A percentile compares a stretch with the other conserved stretches of the same genome.
Conservation (phyloP, 192 early-diverging fungal genomes). For the Gamsiella multidivaricata region DNA sequence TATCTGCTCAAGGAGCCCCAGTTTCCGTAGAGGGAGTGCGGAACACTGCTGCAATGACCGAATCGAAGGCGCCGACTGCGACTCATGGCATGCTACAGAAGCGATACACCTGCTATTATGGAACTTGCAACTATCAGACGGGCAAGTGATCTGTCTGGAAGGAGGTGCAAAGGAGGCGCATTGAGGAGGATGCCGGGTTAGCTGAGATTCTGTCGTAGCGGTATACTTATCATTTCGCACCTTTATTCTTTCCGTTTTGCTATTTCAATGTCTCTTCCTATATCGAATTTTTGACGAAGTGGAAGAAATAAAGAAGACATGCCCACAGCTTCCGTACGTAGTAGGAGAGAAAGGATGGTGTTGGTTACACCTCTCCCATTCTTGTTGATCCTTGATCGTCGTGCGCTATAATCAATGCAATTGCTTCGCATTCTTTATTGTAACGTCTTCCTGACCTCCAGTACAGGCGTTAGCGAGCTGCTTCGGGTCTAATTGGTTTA, state of each 20-base stretch:
- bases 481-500: no score
- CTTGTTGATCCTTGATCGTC: neutral
- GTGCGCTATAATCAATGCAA: no score
- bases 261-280: neutral
- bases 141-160: conserved; percentile 5
- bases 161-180: neutral
- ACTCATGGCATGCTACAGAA: no score
- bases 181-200: neutral
- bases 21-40: neutral
- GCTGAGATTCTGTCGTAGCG: no score
- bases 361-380: no score
- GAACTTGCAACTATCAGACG: conserved; percentile 1
- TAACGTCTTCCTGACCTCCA: neutral
- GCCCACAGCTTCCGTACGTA: no score
- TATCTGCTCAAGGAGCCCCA: neutral
- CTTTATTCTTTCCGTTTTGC: no score
- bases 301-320: neutral
- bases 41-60: no score
- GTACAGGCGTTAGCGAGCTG: no score
- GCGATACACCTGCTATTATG: conserved; percentile 15
- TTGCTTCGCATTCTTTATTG: neutral
- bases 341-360: no score
- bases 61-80: no score
- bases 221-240: no score
- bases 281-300: neutral